These are phyloP conservation scores for Eucalyptus curtisii DNA, from an alignment of 345 rosid genomes.

Conservation along the genomic window DNA sequence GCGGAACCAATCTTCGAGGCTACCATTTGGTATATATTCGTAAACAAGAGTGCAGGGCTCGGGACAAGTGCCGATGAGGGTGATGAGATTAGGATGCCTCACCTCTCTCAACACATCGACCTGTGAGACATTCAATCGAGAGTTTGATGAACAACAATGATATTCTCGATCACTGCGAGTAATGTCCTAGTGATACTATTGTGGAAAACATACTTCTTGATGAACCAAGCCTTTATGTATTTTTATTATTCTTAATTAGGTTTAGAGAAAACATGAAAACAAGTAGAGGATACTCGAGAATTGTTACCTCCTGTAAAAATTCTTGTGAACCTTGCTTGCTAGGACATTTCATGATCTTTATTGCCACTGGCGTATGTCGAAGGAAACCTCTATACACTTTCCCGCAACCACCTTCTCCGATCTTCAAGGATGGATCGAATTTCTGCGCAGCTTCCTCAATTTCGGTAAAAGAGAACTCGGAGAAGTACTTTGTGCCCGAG, in stretches of 20 bases:
- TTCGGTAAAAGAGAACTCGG: neutral
- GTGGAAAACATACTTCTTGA: neutral
- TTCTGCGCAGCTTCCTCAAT: neutral
- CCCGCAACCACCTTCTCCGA: neutral
- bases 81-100: conserved; percentile 80
- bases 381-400: neutral
- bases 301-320: neutral
- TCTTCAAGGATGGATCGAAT: neutral
- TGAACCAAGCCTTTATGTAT: neutral
- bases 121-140: conserved; percentile 12
- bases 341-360: neutral
- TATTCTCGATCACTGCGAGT: neutral
- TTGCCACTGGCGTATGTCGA: neutral
- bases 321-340: neutral
- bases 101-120: conserved; percentile 60
- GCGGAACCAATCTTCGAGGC: conserved; percentile 75
- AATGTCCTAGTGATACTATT: neutral
- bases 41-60: conserved; percentile 69
- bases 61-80: conserved; percentile 75
- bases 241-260: neutral
- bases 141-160: neutral
- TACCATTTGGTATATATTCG: conserved; percentile 72
- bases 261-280: neutral
- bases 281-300: neutral
- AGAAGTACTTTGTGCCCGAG: neutral